Percentiles rank a stretch among this genome's conserved stretches.
Evolutionary conservation across 2,329 filamentous ascomycete genomes (phyloP).

Genomic region (Didymella segeticola): DNA sequence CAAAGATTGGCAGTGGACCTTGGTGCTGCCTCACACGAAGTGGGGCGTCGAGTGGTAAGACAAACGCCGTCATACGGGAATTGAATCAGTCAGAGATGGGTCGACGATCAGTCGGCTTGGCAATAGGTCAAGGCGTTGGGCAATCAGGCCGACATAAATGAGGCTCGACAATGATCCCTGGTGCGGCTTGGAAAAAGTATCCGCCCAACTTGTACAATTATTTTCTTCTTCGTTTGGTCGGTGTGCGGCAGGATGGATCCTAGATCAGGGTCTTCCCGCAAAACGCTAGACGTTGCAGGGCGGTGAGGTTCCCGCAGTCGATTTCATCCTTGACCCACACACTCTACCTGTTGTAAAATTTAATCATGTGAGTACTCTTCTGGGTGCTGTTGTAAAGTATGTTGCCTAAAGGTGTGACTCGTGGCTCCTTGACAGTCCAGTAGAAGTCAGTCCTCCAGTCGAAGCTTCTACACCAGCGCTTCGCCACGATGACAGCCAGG

Average conservation of each 20-base stretch:
- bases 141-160: background rate
- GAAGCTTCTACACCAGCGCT: background rate
- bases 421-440: background rate
- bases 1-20: background rate
- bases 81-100: background rate
- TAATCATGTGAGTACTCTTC: background rate
- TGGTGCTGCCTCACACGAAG: background rate
- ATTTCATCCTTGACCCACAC: background rate
- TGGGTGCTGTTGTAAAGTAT: background rate
- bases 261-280: background rate
- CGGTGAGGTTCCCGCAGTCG: background rate
- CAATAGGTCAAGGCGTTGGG: background rate
- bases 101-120: background rate
- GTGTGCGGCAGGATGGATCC: background rate
- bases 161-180: background rate
- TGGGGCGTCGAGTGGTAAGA: background rate
- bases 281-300: background rate
- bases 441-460: background rate
- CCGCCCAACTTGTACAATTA: background rate
- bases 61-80: background rate
- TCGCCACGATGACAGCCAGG: background rate
- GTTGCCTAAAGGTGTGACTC: background rate
- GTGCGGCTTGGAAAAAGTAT: background rate
- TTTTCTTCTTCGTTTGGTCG: background rate
- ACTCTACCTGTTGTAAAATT: background rate